These are phyloP conservation scores for Filobasidium floriforme DNA, from an alignment of 768 basidiomycete genomes.

Conservation along the genomic window DNA sequence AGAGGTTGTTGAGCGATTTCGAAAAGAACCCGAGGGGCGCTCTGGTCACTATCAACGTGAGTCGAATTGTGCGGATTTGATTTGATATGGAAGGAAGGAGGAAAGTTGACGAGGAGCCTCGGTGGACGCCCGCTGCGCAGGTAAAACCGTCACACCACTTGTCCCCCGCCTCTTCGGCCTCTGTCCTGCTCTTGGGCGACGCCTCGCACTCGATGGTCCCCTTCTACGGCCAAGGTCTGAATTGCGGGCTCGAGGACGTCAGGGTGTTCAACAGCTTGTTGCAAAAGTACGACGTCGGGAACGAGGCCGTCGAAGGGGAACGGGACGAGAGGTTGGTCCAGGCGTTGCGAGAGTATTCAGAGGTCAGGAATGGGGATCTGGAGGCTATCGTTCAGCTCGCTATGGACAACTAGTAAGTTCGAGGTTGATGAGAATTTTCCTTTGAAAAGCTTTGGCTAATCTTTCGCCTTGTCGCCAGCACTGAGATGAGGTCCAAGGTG, in stretches of 20 bases:
- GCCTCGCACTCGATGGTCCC: slow-evolving; percentile 99
- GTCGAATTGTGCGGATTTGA: slow-evolving; percentile 19
- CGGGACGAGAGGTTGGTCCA: slow-evolving; percentile 42
- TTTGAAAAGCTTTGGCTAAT: not conserved
- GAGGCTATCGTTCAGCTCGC: slow-evolving; percentile 85
- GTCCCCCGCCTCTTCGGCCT: slow-evolving; percentile 54
- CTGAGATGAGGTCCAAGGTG: slow-evolving; percentile 90
- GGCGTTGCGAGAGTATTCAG: slow-evolving; percentile 71
- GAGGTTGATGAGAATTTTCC: slow-evolving; percentile 16
- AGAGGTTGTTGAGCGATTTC: slow-evolving; percentile 68
- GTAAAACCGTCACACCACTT: slow-evolving; percentile 63
- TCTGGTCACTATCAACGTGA: slow-evolving; percentile 85
- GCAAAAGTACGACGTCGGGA: slow-evolving; percentile 58
- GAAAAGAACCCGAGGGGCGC: slow-evolving; percentile 75
- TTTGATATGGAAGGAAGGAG: not conserved
- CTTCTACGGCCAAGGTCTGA: slow-evolving; percentile 72
- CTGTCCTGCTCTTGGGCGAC: slow-evolving; percentile 71
- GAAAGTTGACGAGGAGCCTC: not conserved
- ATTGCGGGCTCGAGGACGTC: slow-evolving; percentile 96
- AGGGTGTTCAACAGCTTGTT: slow-evolving; percentile 73
- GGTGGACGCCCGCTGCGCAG: not conserved
- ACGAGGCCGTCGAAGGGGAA: not conserved
- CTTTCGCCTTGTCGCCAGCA: slow-evolving; percentile 49
- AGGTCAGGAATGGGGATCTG: slow-evolving; percentile 75
- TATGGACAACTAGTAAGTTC: slow-evolving; percentile 87